Conservation (phyloP, 129 eudicot species). For the Chrysanthemum lavandulifolium region DNA sequence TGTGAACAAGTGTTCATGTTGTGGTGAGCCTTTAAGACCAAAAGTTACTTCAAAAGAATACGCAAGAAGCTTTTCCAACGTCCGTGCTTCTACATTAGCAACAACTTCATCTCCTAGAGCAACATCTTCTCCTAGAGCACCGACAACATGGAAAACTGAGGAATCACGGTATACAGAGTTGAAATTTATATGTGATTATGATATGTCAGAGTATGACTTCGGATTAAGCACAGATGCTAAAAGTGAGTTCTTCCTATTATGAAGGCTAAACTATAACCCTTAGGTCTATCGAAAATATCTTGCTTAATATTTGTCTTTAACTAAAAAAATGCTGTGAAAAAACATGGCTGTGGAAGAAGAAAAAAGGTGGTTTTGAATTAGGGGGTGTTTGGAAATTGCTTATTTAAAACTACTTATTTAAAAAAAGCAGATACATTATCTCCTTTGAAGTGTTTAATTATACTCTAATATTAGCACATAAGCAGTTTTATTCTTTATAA, state of each 20-base stretch:
- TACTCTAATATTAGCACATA: too few species aligned
- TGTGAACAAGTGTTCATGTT: slow-evolving; percentile 57
- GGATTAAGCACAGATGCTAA: slow-evolving; percentile 28
- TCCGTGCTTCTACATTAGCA: slow-evolving; percentile 21
- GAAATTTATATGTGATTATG: slow-evolving; percentile 42
- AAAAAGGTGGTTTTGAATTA: too few species aligned
- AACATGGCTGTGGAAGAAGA: too few species aligned
- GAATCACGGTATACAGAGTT: slow-evolving; percentile 58
- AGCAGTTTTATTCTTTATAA: too few species aligned
- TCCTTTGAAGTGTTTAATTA: too few species aligned
- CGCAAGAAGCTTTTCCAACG: slow-evolving; percentile 27
- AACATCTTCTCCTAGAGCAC: slow-evolving; percentile 42
- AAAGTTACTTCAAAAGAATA: slow-evolving; percentile 34
- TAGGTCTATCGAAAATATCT: too few species aligned
- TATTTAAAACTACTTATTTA: too few species aligned
- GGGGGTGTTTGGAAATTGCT: too few species aligned
- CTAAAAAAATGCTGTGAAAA: too few species aligned
- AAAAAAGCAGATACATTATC: too few species aligned
- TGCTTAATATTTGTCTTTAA: too few species aligned
- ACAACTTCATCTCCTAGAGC: slow-evolving; percentile 24
- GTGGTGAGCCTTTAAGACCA: slow-evolving; percentile 66
- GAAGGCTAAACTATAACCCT: too few species aligned
- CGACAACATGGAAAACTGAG: slow-evolving; percentile 48
- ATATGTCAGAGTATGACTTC: slow-evolving; percentile 47
- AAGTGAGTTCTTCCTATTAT: slow-evolving; percentile 30